phyloP scores from a whole-genome alignment of 2,329 filamentous ascomycete genomes.

The Trichoderma atroviride region DNA sequence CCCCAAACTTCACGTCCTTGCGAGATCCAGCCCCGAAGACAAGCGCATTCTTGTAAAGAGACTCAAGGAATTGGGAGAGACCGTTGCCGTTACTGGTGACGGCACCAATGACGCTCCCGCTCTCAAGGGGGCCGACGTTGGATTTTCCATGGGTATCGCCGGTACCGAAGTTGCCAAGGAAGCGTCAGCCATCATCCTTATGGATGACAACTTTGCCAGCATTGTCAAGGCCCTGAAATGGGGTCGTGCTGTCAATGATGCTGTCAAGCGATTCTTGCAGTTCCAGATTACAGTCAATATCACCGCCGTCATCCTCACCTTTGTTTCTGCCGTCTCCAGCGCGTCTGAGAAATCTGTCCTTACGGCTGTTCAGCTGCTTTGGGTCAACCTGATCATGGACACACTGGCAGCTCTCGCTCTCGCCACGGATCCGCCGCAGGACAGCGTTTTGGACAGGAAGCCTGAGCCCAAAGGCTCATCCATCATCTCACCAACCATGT shows the following conservation, averaged over 20 bases:
- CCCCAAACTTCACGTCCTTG: slow-evolving; percentile 70
- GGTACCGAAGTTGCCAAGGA: slow-evolving; percentile 85
- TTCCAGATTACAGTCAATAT: slow-evolving; percentile 88
- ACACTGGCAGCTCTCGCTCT: slow-evolving; percentile 88
- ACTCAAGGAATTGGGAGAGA: slow-evolving; percentile 73
- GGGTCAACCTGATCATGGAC: slow-evolving; percentile 98
- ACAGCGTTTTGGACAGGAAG: slow-evolving; percentile 77
- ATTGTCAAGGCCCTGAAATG: slow-evolving; percentile 83
- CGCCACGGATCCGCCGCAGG: slow-evolving; percentile 85
- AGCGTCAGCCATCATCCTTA: slow-evolving; percentile 80
- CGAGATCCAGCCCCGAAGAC: slow-evolving; percentile 74
- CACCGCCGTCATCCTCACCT: slow-evolving; percentile 84
- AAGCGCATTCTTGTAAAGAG: slow-evolving; percentile 73
- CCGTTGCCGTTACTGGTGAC: slow-evolving; percentile 80
- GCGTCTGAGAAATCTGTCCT: slow-evolving; percentile 71
- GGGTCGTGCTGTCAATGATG: slow-evolving; percentile 77
- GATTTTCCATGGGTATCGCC: slow-evolving; percentile 83
- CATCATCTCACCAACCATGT: slow-evolving; percentile 87
- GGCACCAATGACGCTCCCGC: slow-evolving; percentile 84
- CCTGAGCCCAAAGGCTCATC: slow-evolving; percentile 59
- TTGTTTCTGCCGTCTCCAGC: slow-evolving; percentile 81
- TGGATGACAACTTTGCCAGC: slow-evolving; percentile 88
- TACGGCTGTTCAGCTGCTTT: slow-evolving; percentile 87
- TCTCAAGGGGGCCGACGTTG: slow-evolving; percentile 78
- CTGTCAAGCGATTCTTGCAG: slow-evolving; percentile 75